Evolutionary conservation across 148 eudicot genomes (phyloP), one percentile per base, ranked within the genome.

Genomic region (Rhododendron ovatum): DNA sequence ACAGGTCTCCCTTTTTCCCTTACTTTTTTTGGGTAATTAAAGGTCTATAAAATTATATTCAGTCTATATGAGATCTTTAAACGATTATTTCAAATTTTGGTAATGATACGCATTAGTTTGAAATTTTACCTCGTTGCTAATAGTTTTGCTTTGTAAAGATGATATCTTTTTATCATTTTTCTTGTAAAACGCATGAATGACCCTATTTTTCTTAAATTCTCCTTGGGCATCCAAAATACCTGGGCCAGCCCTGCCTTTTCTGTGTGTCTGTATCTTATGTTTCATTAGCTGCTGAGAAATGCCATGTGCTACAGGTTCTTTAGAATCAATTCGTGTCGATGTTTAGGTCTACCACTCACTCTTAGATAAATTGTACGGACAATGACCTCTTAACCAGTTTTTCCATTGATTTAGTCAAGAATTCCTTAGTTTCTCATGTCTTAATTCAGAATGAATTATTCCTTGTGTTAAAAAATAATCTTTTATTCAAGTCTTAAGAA

Each of bases 1-100:
- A 93, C 89, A 97, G 99, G 99, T 75, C 18, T 10, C 45, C 73
- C 30, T 26, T 53, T 81, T n/a, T 12, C 14, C 15, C 33, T n/a
- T 65, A 24, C 26, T 2, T 1, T 63, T 63, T 63, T 63, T 7
- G 2, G 24, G 8, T 7, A 61, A 51, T 51, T 12, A 51, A 51
- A 51, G 55, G 15, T 51, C 55, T 13, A 51, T 13, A 51, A 51
- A 41, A 41, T 41, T 41, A 41, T 41, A 41, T 41, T 41, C 45
- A 41, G 45, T 41, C 45, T 41, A 41, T 41, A 41, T 41, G 45
- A 51, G 61, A 55, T 55, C 20, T 17, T 17, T 55, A 17, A 3
- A 55, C 15, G 20, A 15, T 55, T 15, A 15, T 17, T 55, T 55
- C 22, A 55, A 15, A 0, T 55, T 55, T 55, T 17, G 4, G 61